Base-by-base conservation (phyloP, 495 filamentous ascomycete genomes). In the Xylaria nigripes region DNA sequence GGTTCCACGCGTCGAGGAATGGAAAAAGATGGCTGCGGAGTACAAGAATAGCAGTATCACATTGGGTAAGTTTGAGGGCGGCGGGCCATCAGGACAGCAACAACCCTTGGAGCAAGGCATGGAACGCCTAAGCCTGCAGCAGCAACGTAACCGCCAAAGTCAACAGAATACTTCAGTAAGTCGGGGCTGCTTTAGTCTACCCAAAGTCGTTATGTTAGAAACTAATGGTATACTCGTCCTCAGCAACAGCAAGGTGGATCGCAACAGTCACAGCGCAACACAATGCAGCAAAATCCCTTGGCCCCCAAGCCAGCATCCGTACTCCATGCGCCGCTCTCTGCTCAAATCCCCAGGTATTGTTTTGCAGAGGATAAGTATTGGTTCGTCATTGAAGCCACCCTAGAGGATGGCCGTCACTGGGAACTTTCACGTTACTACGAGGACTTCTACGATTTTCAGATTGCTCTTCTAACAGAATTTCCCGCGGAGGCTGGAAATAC, bases 31-130 rank as follows among this genome's bases (percentile, higher is more conserved):
- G 90, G 93, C 93, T 9, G 90, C 90, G 21, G 91, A 96, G 45
- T 98, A 97, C 73, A 98, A 98, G 77, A 96, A 97, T 66, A 95
- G 90, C 70, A 96, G 92, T 70, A 97, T 97, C 66, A 88, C 89
- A 4, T 76, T 98, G 25, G 93, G 93, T 56, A 92, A 91, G 64
- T 87, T 97, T 46, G 90, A 95, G 57, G 77, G 64, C 8, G 72
- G 76, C 16, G 70, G 67, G 30, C 66, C 61, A n/a, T 66, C 68
- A 22, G 60, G 53, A 46, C 70, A 58, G 41, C 64, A 58, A 50
- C 75, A 79, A 52, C 70, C 77, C 0, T 61, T 86, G 45, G 81
- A 85, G 54, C 81, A 86, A 46, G 81, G 81, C 51, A 87, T 90
- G 82, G 87, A 89, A 53, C 76, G 87, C 21, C 82, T 93, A 84